These are phyloP conservation scores for Erodium maritimum DNA, from an alignment of 345 rosid genomes.

Conservation along the genomic window DNA sequence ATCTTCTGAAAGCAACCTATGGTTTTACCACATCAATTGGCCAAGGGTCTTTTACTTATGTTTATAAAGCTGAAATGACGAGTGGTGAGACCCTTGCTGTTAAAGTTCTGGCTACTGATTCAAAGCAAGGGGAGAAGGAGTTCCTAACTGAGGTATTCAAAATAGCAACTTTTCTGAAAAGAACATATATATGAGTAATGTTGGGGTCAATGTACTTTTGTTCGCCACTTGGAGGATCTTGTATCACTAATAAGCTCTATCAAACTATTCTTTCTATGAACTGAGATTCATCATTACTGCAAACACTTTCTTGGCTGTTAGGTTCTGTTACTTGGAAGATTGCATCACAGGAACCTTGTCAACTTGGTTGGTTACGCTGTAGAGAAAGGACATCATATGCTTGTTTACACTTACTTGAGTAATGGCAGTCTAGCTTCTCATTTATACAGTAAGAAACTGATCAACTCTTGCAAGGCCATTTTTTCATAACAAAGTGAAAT, in stretches of 20 bases:
- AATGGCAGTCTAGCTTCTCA: slow-evolving; percentile 96
- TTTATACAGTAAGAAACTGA: slow-evolving; percentile 60
- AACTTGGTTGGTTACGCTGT: slow-evolving; percentile 93
- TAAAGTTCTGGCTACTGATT: slow-evolving; percentile 89
- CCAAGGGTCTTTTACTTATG: slow-evolving; percentile 97
- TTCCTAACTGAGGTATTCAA: slow-evolving; percentile 82
- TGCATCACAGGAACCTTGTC: slow-evolving; percentile 95
- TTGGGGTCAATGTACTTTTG: no score
- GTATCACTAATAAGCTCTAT: background rate
- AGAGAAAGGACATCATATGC: slow-evolving; percentile 92
- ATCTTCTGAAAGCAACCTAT: slow-evolving; percentile 84
- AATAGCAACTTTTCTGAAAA: no score
- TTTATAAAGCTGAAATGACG: slow-evolving; percentile 92
- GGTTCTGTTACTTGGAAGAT: slow-evolving; percentile 90
- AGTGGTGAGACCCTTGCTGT: slow-evolving; percentile 89
- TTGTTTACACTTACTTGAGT: slow-evolving; percentile 87
- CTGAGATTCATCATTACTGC: background rate
- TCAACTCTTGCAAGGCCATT: slow-evolving; percentile 2
- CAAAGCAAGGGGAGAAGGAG: slow-evolving; percentile 97
- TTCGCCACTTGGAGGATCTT: background rate
- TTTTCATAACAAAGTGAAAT: slow-evolving; percentile 7
- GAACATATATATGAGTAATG: no score
- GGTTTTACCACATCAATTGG: slow-evolving; percentile 85
- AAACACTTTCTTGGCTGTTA: slow-evolving; percentile 13
- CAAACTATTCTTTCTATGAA: background rate